Percentiles rank a stretch among this genome's conserved stretches.
These are phyloP conservation scores for Yamadazyma trypodendri DNA, from an alignment of 1,139 yeast species.

Conservation along the genomic window DNA sequence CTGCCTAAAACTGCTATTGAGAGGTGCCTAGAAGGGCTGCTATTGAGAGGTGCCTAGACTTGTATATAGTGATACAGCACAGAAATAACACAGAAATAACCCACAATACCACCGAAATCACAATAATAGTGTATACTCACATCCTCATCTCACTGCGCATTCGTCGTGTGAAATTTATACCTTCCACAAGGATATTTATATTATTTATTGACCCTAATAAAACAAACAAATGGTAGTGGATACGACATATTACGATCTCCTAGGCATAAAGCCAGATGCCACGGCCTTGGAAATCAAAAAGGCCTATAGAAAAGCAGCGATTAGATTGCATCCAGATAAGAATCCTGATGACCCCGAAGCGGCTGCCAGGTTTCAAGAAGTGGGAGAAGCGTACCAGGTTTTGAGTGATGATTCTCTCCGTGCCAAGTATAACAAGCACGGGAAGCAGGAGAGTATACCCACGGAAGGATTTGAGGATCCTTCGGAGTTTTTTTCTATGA, in stretches of 20 bases:
- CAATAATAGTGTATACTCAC: too few species aligned
- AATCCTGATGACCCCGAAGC: conserved; percentile 87
- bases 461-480: conserved; percentile 89
- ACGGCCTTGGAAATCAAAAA: conserved; percentile 83
- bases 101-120: too few species aligned
- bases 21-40: conserved; percentile 10
- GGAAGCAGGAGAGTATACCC: conserved; percentile 82
- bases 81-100: too few species aligned
- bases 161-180: background rate
- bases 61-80: too few species aligned
- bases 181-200: background rate
- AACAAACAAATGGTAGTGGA: conserved; percentile 83
- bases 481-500: conserved; percentile 68
- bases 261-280: conserved; percentile 70
- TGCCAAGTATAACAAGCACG: conserved; percentile 68
- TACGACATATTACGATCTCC: conserved; percentile 80
- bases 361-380: conserved; percentile 64
- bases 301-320: conserved; percentile 89
- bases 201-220: too few species aligned
- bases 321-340: conserved; percentile 91
- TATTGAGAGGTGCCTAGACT: too few species aligned
- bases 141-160: background rate
- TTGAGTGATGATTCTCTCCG: conserved; percentile 73
- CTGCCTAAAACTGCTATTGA: conserved; percentile 27
- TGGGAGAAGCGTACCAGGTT: conserved; percentile 82